Evolutionary conservation across 2,329 filamentous ascomycete genomes (phyloP).

Genomic region (Fusarium sp.): DNA sequence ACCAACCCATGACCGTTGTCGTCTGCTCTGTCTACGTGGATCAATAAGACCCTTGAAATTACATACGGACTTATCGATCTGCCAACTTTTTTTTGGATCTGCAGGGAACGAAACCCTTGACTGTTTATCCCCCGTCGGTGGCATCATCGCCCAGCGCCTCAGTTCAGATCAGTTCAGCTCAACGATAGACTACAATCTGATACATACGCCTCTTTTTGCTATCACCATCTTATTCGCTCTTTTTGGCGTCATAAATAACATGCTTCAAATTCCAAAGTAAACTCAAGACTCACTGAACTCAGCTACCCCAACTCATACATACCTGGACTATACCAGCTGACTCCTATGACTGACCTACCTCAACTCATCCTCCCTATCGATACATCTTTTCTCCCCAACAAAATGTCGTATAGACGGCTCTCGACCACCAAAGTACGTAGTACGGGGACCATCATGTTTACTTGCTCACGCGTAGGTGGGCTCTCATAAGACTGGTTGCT

Average conservation of each 20-base stretch:
- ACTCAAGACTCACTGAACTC: not conserved
- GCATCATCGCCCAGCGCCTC: constrained; percentile 17
- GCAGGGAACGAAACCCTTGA: constrained; percentile 5
- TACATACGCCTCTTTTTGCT: constrained; percentile 7
- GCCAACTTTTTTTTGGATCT: constrained; percentile 30
- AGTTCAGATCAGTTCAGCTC: constrained; percentile 2
- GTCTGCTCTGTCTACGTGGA: constrained; percentile 10
- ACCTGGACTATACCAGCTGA: constrained; percentile 31
- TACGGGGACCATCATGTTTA: constrained; percentile 8
- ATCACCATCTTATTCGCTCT: not conserved
- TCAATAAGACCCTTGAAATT: constrained; percentile 18
- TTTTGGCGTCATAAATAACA: constrained; percentile 5
- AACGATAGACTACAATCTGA: not conserved
- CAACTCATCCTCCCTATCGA: constrained; percentile 3
- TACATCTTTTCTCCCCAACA: constrained; percentile 24
- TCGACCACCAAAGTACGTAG: constrained; percentile 7
- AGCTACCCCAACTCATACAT: not conserved
- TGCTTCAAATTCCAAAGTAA: not conserved
- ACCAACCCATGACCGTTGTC: constrained; percentile 3
- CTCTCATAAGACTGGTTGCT: constrained; percentile 29
- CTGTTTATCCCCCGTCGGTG: constrained; percentile 14
- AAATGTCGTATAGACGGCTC: constrained; percentile 1
- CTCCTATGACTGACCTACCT: constrained; percentile 24
- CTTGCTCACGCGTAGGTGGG: constrained; percentile 35
- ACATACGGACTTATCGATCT: constrained; percentile 34